These are phyloP conservation scores for Penicillium canariense DNA, from an alignment of 495 filamentous ascomycete species.

Conservation along the genomic window DNA sequence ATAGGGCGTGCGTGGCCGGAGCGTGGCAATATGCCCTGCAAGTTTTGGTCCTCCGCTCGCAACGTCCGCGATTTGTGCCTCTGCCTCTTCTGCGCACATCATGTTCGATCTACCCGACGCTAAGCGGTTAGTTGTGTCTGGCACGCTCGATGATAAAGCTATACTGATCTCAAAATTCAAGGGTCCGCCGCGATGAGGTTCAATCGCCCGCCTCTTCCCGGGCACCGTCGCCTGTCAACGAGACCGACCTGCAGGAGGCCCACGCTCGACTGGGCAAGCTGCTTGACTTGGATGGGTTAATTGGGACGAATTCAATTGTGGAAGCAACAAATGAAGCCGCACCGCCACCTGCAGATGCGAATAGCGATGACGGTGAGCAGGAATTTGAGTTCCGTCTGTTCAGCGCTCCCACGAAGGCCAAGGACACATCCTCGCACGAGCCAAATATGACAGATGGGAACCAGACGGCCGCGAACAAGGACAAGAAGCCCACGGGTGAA, in stretches of 20 bases:
- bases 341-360: not conserved
- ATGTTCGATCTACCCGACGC: slow-evolving; percentile 46
- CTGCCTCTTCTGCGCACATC: not conserved
- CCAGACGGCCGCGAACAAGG: not conserved
- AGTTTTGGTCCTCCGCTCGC: not conserved
- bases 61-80: not conserved
- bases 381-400: slow-evolving; percentile 50
- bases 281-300: slow-evolving; percentile 36
- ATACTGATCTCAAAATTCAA: slow-evolving; percentile 19
- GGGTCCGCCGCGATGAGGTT: slow-evolving; percentile 45
- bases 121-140: slow-evolving; percentile 33
- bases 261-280: slow-evolving; percentile 39
- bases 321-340: slow-evolving; percentile 1
- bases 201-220: slow-evolving; percentile 34
- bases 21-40: slow-evolving; percentile 13
- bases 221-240: slow-evolving; percentile 33
- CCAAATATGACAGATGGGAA: not conserved
- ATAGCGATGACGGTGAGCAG: slow-evolving; percentile 42
- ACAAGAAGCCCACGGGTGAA: not conserved
- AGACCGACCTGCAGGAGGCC: slow-evolving; percentile 33
- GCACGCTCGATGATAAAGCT: not conserved
- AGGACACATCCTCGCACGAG: not conserved
- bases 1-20: slow-evolving; percentile 30
- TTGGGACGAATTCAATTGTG: slow-evolving; percentile 2
- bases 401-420: slow-evolving; percentile 31